Percentiles rank a stretch among this genome's conserved stretches.
Conservation (phyloP, 371 early-diverging fungal genomes). For the Rhizomucor miehei region DNA sequence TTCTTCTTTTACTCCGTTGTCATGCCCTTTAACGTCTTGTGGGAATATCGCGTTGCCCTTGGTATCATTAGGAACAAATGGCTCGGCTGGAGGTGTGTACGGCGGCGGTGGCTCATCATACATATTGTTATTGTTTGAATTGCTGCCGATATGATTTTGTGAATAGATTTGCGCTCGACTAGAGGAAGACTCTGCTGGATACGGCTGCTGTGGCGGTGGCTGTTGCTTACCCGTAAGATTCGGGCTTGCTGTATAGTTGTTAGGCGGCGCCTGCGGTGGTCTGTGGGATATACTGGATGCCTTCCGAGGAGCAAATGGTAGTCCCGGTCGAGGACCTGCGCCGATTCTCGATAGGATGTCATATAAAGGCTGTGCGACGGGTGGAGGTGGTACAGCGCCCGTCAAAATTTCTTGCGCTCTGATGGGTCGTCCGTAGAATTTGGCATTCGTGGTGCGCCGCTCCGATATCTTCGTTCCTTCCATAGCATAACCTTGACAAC, state of each 20-base stretch:
- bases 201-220: not conserved
- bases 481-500: conserved; percentile 28
- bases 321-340: conserved; percentile 26
- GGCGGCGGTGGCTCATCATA: conserved; percentile 17
- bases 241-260: not conserved
- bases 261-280: conserved; percentile 5
- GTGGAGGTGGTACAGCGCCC: conserved; percentile 21
- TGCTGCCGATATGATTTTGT: not conserved
- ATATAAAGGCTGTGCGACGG: conserved; percentile 26
- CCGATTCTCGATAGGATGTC: conserved; percentile 24
- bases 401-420: conserved; percentile 34
- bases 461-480: conserved; percentile 43
- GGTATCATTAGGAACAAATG: not conserved
- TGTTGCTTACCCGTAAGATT: not conserved
- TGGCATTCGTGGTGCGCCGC: conserved; percentile 30
- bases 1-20: too few species aligned
- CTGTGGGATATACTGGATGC: not conserved
- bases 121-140: not conserved
- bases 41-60: not conserved
- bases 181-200: not conserved
- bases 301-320: conserved; percentile 17
- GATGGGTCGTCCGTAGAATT: conserved; percentile 34
- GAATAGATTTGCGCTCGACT: not conserved
- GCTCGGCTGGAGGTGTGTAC: not conserved
- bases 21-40: too few species aligned